Evolutionary conservation across 2,329 filamentous ascomycete genomes (phyloP).

Genomic region (Ceratocystis eucalypticola): DNA sequence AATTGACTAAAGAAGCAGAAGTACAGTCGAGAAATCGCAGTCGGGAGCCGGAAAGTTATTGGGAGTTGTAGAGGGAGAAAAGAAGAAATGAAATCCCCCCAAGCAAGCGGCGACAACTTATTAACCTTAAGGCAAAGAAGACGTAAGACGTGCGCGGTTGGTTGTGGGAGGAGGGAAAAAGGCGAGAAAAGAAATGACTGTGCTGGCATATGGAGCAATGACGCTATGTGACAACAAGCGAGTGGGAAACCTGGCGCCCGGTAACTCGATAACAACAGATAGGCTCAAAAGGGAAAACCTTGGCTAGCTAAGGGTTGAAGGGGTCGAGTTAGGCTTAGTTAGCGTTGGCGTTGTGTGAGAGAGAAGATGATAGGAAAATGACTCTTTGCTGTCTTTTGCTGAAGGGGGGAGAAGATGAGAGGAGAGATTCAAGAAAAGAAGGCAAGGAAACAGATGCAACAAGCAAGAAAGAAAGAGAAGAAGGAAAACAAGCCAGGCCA

Average conservation of each 20-base stretch:
- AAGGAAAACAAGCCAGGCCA: too few species aligned
- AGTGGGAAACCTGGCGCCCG: not conserved
- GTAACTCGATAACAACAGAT: not conserved
- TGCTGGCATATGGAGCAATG: constrained; percentile 4
- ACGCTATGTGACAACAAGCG: constrained; percentile 7
- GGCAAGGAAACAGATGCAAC: not conserved
- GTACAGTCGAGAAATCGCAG: not conserved
- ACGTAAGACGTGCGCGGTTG: too few species aligned
- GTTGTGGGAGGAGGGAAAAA: too few species aligned
- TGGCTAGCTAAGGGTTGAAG: not conserved
- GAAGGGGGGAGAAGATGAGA: not conserved
- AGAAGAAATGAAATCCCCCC: not conserved
- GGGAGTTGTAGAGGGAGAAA: not conserved
- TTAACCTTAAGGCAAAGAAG: constrained; percentile 5
- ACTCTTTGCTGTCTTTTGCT: not conserved
- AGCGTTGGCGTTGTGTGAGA: not conserved
- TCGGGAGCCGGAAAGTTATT: not conserved
- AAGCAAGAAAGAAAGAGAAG: not conserved
- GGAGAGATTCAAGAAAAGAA: not conserved
- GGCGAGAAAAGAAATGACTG: not conserved
- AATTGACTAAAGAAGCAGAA: not conserved
- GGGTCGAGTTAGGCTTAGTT: not conserved
- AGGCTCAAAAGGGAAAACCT: not conserved
- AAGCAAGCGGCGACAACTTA: not conserved
- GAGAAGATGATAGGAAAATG: not conserved